Evolutionary conservation across 2,329 filamentous ascomycete species (phyloP).

Genomic region (Calycina herbarum): DNA sequence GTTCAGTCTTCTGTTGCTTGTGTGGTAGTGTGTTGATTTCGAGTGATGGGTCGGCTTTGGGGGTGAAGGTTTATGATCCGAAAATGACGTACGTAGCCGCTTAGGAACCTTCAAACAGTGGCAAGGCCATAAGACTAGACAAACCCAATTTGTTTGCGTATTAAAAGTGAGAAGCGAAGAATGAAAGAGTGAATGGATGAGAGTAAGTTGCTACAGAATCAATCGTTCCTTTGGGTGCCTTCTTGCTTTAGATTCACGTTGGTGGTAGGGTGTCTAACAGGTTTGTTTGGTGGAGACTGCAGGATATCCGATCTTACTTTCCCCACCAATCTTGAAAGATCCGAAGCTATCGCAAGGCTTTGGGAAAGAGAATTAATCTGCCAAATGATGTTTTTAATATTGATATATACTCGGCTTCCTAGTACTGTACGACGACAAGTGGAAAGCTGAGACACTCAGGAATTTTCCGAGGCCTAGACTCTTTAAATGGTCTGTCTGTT

Average conservation of each 20-base stretch:
- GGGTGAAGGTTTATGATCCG: neutral
- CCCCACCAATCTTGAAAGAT: neutral
- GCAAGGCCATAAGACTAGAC: neutral
- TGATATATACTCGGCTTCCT: no score
- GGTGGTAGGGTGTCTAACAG: neutral
- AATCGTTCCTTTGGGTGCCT: neutral
- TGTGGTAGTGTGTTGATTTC: neutral
- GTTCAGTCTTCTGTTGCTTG: neutral
- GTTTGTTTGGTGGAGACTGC: conserved; percentile 2
- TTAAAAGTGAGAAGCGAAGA: neutral
- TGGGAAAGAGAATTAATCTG: no score
- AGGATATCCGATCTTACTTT: neutral
- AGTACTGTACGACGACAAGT: no score
- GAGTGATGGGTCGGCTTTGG: neutral
- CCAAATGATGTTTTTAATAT: no score
- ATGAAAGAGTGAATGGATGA: neutral
- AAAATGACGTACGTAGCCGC: neutral
- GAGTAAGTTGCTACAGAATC: neutral
- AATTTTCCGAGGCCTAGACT: no score
- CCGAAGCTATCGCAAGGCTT: neutral
- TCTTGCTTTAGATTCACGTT: neutral
- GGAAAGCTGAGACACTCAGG: no score
- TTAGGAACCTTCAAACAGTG: neutral
- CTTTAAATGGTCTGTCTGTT: no score
- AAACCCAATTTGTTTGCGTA: neutral